phyloP scores from a whole-genome alignment of 2,329 filamentous ascomycete species.

The Cladosporium sp. region DNA sequence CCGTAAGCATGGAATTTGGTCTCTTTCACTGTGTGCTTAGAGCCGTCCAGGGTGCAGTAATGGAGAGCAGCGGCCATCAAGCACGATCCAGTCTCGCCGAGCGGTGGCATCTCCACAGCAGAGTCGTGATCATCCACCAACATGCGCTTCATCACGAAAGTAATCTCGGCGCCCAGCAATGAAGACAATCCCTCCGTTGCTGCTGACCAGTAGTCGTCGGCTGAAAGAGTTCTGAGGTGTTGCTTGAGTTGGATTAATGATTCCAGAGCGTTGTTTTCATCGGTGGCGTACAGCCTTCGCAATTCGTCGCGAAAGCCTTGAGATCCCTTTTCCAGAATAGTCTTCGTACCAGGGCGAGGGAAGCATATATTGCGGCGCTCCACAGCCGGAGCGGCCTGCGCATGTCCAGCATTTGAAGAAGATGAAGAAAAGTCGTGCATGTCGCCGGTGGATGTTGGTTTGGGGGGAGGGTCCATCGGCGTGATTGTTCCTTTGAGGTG shows the following conservation, averaged over 20 bases:
- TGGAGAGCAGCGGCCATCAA: slow-evolving; percentile 63
- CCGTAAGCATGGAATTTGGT: slow-evolving; percentile 61
- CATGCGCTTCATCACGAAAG: slow-evolving; percentile 62
- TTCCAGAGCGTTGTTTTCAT: slow-evolving; percentile 59
- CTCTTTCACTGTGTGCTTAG: slow-evolving; percentile 52
- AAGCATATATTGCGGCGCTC: slow-evolving; percentile 26
- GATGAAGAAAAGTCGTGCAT: slow-evolving; percentile 1
- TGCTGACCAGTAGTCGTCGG: slow-evolving; percentile 59
- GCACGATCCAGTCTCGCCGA: slow-evolving; percentile 58
- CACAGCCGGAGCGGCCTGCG: slow-evolving; percentile 11
- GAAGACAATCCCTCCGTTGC: slow-evolving; percentile 60
- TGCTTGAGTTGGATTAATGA: slow-evolving; percentile 56
- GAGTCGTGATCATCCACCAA: slow-evolving; percentile 54
- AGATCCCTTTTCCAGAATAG: slow-evolving; percentile 23
- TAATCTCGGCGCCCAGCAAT: slow-evolving; percentile 61
- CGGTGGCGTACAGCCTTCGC: slow-evolving; percentile 23
- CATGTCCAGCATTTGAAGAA: not conserved
- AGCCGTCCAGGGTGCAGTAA: slow-evolving; percentile 53
- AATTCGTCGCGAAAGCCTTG: slow-evolving; percentile 22
- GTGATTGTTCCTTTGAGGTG: not conserved
- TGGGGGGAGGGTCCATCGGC: not conserved
- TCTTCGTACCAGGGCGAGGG: slow-evolving; percentile 23
- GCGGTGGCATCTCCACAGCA: slow-evolving; percentile 56
- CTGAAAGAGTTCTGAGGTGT: slow-evolving; percentile 48
- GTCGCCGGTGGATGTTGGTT: not conserved